Evolutionary conservation across 345 rosid species (phyloP).

Genomic region (Trapa bicornis): DNA sequence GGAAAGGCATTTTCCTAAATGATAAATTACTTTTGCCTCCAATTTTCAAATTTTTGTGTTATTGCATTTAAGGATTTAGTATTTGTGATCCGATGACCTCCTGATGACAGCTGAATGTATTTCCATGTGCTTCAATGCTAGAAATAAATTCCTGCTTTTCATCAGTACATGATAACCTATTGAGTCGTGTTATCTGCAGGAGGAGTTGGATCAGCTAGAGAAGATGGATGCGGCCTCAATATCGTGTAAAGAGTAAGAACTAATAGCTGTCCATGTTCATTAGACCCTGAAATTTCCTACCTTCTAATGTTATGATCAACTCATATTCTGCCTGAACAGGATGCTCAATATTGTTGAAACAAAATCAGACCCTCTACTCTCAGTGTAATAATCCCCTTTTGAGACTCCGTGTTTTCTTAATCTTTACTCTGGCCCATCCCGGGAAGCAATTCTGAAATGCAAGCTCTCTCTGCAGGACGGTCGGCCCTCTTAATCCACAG

Average conservation of each 20-base stretch:
- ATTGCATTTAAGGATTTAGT: neutral
- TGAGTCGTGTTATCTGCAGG: slow-evolving; percentile 29
- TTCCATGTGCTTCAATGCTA: neutral
- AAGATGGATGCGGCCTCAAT: slow-evolving; percentile 36
- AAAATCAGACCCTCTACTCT: slow-evolving; percentile 71
- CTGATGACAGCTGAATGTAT: neutral
- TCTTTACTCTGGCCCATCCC: neutral
- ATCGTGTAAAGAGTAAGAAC: slow-evolving; percentile 12
- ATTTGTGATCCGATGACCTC: neutral
- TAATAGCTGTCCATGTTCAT: neutral
- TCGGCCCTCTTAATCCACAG: slow-evolving; percentile 44
- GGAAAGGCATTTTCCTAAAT: no score
- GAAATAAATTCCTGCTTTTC: neutral
- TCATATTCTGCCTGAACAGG: slow-evolving; percentile 27
- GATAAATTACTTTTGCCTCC: no score
- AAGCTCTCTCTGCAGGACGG: slow-evolving; percentile 36
- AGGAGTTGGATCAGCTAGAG: slow-evolving; percentile 71
- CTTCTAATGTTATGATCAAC: neutral
- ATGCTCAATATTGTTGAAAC: slow-evolving; percentile 41
- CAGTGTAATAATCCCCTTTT: slow-evolving; percentile 29
- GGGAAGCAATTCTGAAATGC: neutral
- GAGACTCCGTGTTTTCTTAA: neutral
- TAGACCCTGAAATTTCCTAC: neutral
- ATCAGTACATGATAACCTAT: neutral
- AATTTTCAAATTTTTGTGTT: no score